A percentile compares a stretch with the other conserved stretches of the same genome.
These are phyloP conservation scores for Gorgonomyces haynaldii DNA, from an alignment of 192 early-diverging fungal genomes.

Conservation along the genomic window DNA sequence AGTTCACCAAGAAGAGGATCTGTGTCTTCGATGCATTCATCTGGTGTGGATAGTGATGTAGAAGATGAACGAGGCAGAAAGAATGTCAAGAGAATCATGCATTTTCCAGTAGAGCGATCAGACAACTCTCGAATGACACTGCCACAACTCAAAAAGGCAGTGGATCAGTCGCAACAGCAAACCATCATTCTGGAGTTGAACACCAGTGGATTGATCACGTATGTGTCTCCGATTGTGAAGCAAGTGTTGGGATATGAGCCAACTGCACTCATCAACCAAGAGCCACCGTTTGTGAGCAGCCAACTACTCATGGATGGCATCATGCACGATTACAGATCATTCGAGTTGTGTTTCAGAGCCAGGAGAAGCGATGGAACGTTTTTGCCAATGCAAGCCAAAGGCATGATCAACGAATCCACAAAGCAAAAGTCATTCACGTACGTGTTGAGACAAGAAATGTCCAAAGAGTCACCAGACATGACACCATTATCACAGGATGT, in stretches of 20 bases:
- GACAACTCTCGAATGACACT: not conserved
- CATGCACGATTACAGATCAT: conserved; percentile 42
- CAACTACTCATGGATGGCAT: too few species aligned
- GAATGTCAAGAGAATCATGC: too few species aligned
- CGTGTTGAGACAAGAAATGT: too few species aligned
- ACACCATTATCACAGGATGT: too few species aligned
- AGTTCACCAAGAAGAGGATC: conserved; percentile 10
- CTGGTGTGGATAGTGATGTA: not conserved
- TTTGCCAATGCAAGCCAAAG: conserved; percentile 73
- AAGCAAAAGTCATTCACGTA: too few species aligned
- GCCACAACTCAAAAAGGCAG: conserved; percentile 18
- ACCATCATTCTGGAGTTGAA: conserved; percentile 71
- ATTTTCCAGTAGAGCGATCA: not conserved
- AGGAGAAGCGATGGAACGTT: conserved; percentile 35
- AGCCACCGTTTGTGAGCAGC: too few species aligned
- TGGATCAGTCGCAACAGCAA: conserved; percentile 52
- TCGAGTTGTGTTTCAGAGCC: conserved; percentile 55
- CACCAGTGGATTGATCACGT: conserved; percentile 42
- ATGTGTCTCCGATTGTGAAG: conserved; percentile 57
- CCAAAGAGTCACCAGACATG: too few species aligned
- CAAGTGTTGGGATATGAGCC: conserved; percentile 56
- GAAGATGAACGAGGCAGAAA: not conserved
- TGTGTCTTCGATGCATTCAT: not conserved
- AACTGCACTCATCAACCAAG: conserved; percentile 9
- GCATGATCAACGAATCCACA: conserved; percentile 65